Evolutionary conservation across 148 eudicot genomes (phyloP).

Genomic region (Beta vulgaris): DNA sequence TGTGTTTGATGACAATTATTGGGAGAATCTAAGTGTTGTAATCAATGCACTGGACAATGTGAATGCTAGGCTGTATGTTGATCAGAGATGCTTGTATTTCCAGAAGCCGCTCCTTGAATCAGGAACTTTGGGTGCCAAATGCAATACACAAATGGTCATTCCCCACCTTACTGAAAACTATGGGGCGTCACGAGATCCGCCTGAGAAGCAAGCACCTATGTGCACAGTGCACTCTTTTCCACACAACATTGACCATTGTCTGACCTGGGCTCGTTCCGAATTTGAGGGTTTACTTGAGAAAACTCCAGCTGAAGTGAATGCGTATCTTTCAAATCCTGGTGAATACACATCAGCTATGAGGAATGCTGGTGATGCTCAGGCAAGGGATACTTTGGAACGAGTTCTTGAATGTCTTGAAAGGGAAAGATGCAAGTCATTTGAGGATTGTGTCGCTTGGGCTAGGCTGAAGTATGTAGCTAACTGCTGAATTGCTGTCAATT

Average conservation of each 20-base stretch:
- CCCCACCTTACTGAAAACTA: slow-evolving; percentile 92
- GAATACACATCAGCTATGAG: slow-evolving; percentile 68
- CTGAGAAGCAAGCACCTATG: slow-evolving; percentile 96
- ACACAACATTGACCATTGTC: slow-evolving; percentile 88
- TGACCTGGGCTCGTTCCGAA: slow-evolving; percentile 93
- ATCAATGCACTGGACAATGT: slow-evolving; percentile 90
- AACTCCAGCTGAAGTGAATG: slow-evolving; percentile 83
- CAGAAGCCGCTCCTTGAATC: slow-evolving; percentile 95
- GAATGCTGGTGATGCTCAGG: slow-evolving; percentile 91
- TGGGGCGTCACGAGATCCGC: slow-evolving; percentile 97
- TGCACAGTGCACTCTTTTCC: slow-evolving; percentile 95
- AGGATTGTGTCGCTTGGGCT: slow-evolving; percentile 85
- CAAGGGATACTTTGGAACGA: slow-evolving; percentile 76
- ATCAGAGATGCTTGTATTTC: slow-evolving; percentile 82
- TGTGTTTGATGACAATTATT: slow-evolving; percentile 74
- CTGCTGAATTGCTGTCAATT: slow-evolving; percentile 10
- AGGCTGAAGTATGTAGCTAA: slow-evolving; percentile 56
- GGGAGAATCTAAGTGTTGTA: slow-evolving; percentile 78
- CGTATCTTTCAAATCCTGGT: slow-evolving; percentile 66
- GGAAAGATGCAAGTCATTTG: slow-evolving; percentile 76
- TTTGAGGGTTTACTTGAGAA: slow-evolving; percentile 95
- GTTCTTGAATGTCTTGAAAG: slow-evolving; percentile 74
- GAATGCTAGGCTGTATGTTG: slow-evolving; percentile 88
- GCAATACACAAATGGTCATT: slow-evolving; percentile 94
- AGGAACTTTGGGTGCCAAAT: slow-evolving; percentile 91